Percentiles rank a stretch among this genome's conserved stretches.
Evolutionary conservation across 2,329 filamentous ascomycete species (phyloP).

Genomic region (Cercospora citrullina): DNA sequence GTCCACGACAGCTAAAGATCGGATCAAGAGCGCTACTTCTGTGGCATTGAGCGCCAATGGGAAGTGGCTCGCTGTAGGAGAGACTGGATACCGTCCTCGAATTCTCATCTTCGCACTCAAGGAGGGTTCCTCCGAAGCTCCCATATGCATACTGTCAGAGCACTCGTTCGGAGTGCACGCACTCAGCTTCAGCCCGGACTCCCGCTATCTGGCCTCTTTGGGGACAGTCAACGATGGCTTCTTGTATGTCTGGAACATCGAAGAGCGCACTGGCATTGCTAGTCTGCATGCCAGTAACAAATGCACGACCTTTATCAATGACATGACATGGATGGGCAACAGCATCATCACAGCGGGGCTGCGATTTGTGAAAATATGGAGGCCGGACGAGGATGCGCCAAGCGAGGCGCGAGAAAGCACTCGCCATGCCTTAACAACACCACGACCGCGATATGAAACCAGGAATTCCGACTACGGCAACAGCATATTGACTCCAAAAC

Average conservation of each 20-base stretch:
- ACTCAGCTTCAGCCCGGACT: conserved; percentile 86
- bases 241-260: conserved; percentile 85
- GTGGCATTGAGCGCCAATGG: conserved; percentile 85
- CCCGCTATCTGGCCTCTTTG: conserved; percentile 81
- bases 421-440: conserved; percentile 28
- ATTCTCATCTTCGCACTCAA: conserved; percentile 84
- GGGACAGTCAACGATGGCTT: conserved; percentile 91
- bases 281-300: conserved; percentile 84
- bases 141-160: conserved; percentile 81
- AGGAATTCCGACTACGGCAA: conserved; percentile 37
- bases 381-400: conserved; percentile 63
- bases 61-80: conserved; percentile 84
- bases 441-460: conserved; percentile 38
- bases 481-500: conserved; percentile 45
- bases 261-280: conserved; percentile 75
- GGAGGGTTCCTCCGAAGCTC: conserved; percentile 74
- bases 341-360: conserved; percentile 83
- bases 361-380: conserved; percentile 92
- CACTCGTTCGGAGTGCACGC: conserved; percentile 87
- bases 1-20: conserved; percentile 84
- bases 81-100: conserved; percentile 89
- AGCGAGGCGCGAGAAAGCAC: conserved; percentile 24
- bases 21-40: conserved; percentile 92
- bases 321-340: conserved; percentile 88
- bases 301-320: conserved; percentile 81